Conservation (phyloP, 2,329 filamentous ascomycete species). For the Ophiostoma sp. region DNA sequence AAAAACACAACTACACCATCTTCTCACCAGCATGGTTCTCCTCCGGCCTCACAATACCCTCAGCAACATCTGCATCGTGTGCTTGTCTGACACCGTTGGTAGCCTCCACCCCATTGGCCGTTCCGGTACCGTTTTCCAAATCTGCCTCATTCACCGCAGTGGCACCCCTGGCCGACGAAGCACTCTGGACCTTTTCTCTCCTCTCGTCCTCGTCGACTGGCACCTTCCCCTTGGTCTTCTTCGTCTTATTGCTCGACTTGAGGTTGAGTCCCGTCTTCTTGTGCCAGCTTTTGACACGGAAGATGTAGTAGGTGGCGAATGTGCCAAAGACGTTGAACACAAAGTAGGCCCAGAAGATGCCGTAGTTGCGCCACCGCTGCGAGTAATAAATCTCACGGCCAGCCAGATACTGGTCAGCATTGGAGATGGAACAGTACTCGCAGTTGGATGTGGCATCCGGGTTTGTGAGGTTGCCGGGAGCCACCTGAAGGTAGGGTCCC, state of each 20-base stretch:
- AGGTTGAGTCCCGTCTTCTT: not conserved
- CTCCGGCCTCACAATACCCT: not conserved
- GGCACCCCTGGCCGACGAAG: not conserved
- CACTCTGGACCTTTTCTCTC: not conserved
- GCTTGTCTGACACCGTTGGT: not conserved
- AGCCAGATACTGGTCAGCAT: slow-evolving; percentile 62
- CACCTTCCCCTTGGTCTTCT: not conserved
- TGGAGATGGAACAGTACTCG: slow-evolving; percentile 64
- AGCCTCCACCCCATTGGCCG: not conserved
- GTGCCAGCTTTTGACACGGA: slow-evolving; percentile 51
- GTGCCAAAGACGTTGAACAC: slow-evolving; percentile 62
- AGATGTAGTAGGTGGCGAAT: slow-evolving; percentile 62
- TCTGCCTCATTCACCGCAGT: not conserved
- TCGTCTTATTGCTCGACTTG: not conserved
- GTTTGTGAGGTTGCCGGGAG: slow-evolving; percentile 63
- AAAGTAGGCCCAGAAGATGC: slow-evolving; percentile 67
- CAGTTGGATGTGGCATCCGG: slow-evolving; percentile 57
- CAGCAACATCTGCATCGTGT: not conserved
- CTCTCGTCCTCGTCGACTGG: not conserved
- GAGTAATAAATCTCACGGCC: slow-evolving; percentile 49
- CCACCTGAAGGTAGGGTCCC: slow-evolving; percentile 50
- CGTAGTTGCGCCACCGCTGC: slow-evolving; percentile 69
- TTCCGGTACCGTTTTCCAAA: not conserved
- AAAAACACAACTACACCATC: not conserved
- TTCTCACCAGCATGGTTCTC: not conserved